Percentiles rank a stretch among this genome's conserved stretches.
Conservation (phyloP, 139 green algal genomes). For the Coelastrella sp. region DNA sequence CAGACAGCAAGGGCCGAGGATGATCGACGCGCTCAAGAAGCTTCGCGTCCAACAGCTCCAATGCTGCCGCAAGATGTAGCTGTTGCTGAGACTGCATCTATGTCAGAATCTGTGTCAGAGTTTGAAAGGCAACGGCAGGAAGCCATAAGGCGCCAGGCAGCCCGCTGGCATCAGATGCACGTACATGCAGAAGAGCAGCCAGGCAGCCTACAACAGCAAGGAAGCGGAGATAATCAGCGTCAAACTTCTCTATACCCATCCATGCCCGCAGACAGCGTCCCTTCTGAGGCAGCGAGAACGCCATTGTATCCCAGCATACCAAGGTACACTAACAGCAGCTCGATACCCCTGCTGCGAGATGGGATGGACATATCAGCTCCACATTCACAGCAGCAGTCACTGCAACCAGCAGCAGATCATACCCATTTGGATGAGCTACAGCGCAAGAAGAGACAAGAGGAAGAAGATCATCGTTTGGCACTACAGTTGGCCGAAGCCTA, state of each 20-base stretch:
- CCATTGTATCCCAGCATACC: not conserved
- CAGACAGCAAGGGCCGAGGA: slow-evolving; percentile 3
- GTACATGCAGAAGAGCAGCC: not conserved
- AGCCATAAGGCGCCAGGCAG: not conserved
- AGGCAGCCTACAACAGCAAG: not conserved
- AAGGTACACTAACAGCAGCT: not conserved
- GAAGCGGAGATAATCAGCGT: not conserved
- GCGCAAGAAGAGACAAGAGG: slow-evolving; percentile 17
- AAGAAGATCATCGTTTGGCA: slow-evolving; percentile 28
- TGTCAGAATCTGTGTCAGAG: not conserved
- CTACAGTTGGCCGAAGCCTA: slow-evolving; percentile 5
- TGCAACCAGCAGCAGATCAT: not conserved
- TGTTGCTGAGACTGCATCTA: not conserved
- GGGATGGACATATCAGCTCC: not conserved
- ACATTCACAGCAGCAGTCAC: not conserved
- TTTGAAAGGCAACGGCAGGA: slow-evolving; percentile 12
- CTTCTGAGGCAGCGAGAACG: not conserved
- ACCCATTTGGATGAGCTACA: not conserved
- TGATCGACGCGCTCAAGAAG: not conserved
- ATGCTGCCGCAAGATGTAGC: not conserved
- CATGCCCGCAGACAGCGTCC: not conserved
- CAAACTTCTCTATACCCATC: not conserved
- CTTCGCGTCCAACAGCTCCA: not conserved
- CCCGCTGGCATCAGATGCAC: slow-evolving; percentile 20
- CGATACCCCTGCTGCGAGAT: no score